Evolutionary conservation across 2,329 filamentous ascomycete genomes (phyloP).

Genomic region (Aspergillus novoparasiticus): DNA sequence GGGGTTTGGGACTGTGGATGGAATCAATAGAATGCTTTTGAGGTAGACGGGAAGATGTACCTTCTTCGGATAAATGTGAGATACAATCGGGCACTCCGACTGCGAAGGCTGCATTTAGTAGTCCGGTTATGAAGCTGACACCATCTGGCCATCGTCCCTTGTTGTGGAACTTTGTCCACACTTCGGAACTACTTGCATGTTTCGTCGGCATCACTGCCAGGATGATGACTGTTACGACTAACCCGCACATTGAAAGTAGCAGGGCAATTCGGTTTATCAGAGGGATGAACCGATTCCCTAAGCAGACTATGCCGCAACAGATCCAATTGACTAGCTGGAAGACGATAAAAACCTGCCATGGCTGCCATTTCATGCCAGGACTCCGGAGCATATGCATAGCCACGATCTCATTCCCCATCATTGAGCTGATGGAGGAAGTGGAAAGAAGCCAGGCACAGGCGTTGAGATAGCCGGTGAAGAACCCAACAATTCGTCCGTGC

Average conservation of each 20-base stretch:
- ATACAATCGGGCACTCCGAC: conserved; percentile 66
- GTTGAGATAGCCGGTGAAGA: conserved; percentile 42
- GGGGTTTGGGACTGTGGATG: conserved; percentile 26
- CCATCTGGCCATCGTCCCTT: conserved; percentile 36
- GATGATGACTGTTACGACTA: conserved; percentile 53
- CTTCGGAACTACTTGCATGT: conserved; percentile 28
- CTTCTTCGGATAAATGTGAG: conserved; percentile 63
- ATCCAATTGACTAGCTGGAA: conserved; percentile 55
- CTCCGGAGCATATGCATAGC: conserved; percentile 35
- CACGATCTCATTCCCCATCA: conserved; percentile 35
- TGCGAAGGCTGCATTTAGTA: conserved; percentile 68
- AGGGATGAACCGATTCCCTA: conserved; percentile 53
- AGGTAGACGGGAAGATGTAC: conserved; percentile 12
- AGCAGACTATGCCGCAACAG: conserved; percentile 52
- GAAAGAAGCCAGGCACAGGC: conserved; percentile 37
- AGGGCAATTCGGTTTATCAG: conserved; percentile 58
- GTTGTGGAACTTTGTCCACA: conserved; percentile 34
- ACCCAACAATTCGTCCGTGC: conserved; percentile 49
- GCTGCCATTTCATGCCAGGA: conserved; percentile 24
- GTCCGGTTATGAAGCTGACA: conserved; percentile 57
- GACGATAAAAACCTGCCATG: conserved; percentile 36
- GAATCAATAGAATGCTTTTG: too few relatives aligned
- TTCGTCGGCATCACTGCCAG: conserved; percentile 50
- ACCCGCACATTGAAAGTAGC: conserved; percentile 53
- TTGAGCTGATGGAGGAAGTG: conserved; percentile 34